Evolutionary conservation across 192 early-diverging fungal genomes (phyloP), one percentile per base, ranked within the genome.

Genomic region (Geranomyces variabilis): DNA sequence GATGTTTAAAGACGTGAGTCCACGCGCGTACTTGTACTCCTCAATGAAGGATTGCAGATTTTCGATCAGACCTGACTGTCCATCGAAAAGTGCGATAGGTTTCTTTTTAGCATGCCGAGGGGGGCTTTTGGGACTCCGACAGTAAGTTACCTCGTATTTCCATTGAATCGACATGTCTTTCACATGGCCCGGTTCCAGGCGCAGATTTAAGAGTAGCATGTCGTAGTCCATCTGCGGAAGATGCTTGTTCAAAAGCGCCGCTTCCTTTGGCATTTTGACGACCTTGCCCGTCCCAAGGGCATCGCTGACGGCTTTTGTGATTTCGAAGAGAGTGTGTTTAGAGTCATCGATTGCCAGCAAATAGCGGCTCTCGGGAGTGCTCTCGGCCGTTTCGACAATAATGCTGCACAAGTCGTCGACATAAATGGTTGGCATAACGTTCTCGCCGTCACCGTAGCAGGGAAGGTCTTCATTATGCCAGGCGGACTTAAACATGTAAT

Each of bases 1-100:
- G 28, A 88, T 78, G 47, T 81, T 80, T 0, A 88, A n/a, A 9
- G 87, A 77, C 29, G 70, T 71, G 19, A 88, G 74, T 1, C 87
- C 87, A 36, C 85, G 75, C 1, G 85, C 87, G 58, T 85, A 79
- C 72, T 86, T 87, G 75, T 86, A 88, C 64, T 87, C 85, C 71
- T 85, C 79, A 21, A 88, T 79, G 31, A 88, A 53, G 21, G 59
- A 48, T 0, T 73, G 73, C 26, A 88, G 65, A 62, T 85, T 85
- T 43, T 88, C 87, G 33, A 87, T 77, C 29, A 88, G 63, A 12
- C 87, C 87, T 9, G 73, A 48, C 82, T 84, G 55, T 33, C 7
- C 6, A 17, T 7, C 10, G 10, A 41, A 7, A 41, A 7, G 3
- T 41, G 36, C n/a, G 36, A 41, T 41, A 10, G 10, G 36, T 41